Evolutionary conservation across 768 basidiomycete species (phyloP).

Genomic region (Flagelloscypha sp.): DNA sequence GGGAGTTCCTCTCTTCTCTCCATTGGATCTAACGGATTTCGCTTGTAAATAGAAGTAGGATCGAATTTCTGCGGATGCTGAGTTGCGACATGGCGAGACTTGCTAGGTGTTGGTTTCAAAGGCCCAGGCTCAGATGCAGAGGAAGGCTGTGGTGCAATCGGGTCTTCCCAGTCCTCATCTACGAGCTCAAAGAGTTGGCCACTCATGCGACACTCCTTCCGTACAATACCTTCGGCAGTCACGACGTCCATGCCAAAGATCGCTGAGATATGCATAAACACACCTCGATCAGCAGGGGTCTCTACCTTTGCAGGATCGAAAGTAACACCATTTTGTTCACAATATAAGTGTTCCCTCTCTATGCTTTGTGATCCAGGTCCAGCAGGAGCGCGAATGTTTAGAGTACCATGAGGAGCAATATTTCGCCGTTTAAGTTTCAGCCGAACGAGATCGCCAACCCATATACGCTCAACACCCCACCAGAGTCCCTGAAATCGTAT

Average conservation of each 20-base stretch:
- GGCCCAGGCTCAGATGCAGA: conserved; percentile 22
- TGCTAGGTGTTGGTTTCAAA: conserved; percentile 22
- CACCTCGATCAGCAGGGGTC: conserved; percentile 45
- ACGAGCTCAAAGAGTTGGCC: conserved; percentile 76
- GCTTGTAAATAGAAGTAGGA: too few relatives aligned
- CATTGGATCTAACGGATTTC: too few relatives aligned
- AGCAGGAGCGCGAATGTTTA: conserved; percentile 52
- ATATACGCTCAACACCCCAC: conserved; percentile 87
- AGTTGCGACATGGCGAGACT: too few relatives aligned
- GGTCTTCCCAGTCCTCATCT: conserved; percentile 62
- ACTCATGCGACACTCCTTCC: conserved; percentile 55
- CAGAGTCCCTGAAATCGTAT: conserved; percentile 72
- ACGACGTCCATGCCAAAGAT: conserved; percentile 54
- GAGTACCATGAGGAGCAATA: conserved; percentile 58
- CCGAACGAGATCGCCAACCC: conserved; percentile 78
- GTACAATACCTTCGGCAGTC: conserved; percentile 30
- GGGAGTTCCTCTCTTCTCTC: too few relatives aligned
- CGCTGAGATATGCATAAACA: conserved; percentile 65
- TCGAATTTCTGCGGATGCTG: too few relatives aligned
- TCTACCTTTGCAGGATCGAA: conserved; percentile 10
- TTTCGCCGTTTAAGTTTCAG: conserved; percentile 61
- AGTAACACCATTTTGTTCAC: too few relatives aligned
- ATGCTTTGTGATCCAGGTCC: conserved; percentile 38
- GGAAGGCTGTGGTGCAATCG: conserved; percentile 7
- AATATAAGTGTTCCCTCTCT: conserved; percentile 10